A percentile compares a stretch with the other conserved stretches of the same genome.
Conservation (phyloP, 1,284 basidiomycete species). For the Pascua sp. region DNA sequence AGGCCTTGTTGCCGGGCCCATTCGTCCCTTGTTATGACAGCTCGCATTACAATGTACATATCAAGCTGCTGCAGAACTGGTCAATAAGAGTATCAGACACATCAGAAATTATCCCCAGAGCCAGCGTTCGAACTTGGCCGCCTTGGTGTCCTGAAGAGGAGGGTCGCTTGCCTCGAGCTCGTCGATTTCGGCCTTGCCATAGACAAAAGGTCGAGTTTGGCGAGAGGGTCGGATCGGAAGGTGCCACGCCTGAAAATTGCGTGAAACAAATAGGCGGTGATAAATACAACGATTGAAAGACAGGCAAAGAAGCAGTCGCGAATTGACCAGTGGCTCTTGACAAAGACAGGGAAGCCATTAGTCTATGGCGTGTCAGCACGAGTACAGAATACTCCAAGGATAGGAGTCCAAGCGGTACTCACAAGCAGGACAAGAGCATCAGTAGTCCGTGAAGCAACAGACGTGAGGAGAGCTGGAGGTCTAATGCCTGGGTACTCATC, state of each 20-base stretch:
- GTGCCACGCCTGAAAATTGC: no score
- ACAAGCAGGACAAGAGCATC: no score
- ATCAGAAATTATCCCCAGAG: conserved; percentile 2
- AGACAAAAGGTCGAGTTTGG: conserved; percentile 1
- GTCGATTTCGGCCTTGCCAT: conserved; percentile 5
- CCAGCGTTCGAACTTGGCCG: conserved; percentile 6
- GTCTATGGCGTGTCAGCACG: background rate
- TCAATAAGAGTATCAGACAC: no score
- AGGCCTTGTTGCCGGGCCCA: no score
- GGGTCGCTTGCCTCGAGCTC: conserved; percentile 3
- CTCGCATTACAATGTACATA: no score
- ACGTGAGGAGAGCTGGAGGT: no score
- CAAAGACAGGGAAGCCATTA: conserved; percentile 31
- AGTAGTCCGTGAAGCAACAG: no score
- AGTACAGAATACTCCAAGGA: no score
- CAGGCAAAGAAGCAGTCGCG: conserved; percentile 24
- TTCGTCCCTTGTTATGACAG: no score
- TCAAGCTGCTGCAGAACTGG: no score
- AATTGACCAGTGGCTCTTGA: conserved; percentile 20
- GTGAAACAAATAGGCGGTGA: background rate
- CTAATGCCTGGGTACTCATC: no score
- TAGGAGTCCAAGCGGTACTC: no score
- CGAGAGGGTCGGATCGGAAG: background rate
- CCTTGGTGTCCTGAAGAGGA: background rate
- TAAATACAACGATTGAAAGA: conserved; percentile 10